Evolutionary conservation across 208 protist genomes (phyloP).

Genomic region (Acanthamoeba royreba): DNA sequence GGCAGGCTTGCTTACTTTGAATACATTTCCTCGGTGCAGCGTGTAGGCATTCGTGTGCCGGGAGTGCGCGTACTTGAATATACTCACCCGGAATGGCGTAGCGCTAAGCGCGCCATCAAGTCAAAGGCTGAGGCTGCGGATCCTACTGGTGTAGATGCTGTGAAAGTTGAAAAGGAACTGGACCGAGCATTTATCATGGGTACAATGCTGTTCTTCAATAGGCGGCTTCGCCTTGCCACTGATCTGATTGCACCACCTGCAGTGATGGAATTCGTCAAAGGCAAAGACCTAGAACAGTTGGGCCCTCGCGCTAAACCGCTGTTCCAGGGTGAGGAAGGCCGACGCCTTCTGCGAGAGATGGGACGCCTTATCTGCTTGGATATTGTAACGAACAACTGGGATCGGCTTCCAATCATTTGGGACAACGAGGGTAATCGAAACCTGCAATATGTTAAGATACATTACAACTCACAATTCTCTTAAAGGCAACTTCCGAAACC

Average conservation of each 20-base stretch:
- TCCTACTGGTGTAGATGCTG: not conserved
- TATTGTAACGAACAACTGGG: not conserved
- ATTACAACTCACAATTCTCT: too few species aligned
- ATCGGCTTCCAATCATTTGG: not conserved
- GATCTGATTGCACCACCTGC: not conserved
- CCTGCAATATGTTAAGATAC: too few species aligned
- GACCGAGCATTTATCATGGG: not conserved
- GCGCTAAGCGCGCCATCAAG: not conserved
- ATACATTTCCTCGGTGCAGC: too few species aligned
- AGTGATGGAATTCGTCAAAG: not conserved
- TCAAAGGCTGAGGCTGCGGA: not conserved
- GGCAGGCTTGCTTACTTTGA: too few species aligned
- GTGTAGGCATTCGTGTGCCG: not conserved
- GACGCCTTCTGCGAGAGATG: not conserved
- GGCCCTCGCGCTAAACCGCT: not conserved
- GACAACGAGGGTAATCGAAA: conserved; percentile 2
- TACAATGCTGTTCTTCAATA: not conserved
- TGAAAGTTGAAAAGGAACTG: not conserved
- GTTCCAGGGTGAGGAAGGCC: not conserved
- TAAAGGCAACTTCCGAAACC: not conserved
- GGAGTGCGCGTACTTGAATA: not conserved
- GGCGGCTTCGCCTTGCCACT: not conserved
- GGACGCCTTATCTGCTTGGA: not conserved
- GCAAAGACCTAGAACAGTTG: not conserved
- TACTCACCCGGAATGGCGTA: not conserved